Evolutionary conservation across 1,284 basidiomycete genomes (phyloP), one percentile per base, ranked within the genome.

Genomic region (Agroathelia rolfsii): DNA sequence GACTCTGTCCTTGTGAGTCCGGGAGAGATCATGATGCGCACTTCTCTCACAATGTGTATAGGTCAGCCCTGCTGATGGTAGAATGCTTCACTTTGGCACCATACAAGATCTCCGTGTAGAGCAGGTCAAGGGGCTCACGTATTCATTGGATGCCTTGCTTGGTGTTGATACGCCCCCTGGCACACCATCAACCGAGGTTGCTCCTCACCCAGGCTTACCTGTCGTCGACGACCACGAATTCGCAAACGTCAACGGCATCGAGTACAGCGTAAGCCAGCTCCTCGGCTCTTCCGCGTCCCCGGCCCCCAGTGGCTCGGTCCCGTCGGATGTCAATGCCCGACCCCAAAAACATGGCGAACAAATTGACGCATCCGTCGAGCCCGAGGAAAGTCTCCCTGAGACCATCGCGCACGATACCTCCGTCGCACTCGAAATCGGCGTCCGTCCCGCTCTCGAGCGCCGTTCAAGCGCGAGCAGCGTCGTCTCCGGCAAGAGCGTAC

Each of bases 101-200:
- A 87, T 98, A 44, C 61, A 72, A 34, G 77, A 81, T 41, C 73
- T 80, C 26, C 76, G 77, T 18, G 88, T 98, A 26, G 93, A 96
- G 54, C 93, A 97, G 59, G 90, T 99, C 50, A 99, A 98, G 58
- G 94, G 94, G 11, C 81, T 95, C 43, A 97, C 90, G 1, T 97
- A 97, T 51, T 95, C 90, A 5, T 72, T 98, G 15, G 85, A 94
- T 44, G 92, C 93, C 0, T 66, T 98, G 0, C 76, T 97, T 6
- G 89, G 89, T 23, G 71, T 82, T 17, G 76, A 80, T 38, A 49
- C 50, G 15, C 45, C 42, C 9, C 67, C 63, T 6, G 58, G 63
- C 17, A 58, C 68, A n/a, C 52, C 61, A 14, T 60, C 62, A 16
- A 51, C 62, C 6, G 52, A 56, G 4, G 41, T 65, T 25, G 49